phyloP scores from a whole-genome alignment of 2,329 filamentous ascomycete species.

The Rasamsonia emersonii region DNA sequence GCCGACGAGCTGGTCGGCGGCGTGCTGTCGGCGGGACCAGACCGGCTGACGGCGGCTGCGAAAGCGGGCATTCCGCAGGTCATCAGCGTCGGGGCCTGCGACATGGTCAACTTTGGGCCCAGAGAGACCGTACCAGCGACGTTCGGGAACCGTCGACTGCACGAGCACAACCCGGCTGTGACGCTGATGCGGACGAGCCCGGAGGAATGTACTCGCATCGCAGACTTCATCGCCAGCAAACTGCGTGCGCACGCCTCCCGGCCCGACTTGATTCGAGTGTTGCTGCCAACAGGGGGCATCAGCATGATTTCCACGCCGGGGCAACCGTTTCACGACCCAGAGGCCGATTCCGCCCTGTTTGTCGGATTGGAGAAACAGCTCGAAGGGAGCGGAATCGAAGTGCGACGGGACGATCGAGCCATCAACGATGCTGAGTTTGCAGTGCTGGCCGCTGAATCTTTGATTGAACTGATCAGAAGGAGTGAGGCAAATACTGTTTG shows the following conservation, averaged over 20 bases:
- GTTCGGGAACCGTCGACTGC: slow-evolving; percentile 45
- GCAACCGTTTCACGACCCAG: slow-evolving; percentile 45
- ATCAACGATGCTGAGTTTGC: slow-evolving; percentile 26
- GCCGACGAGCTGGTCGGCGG: slow-evolving; percentile 57
- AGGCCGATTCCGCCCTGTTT: slow-evolving; percentile 42
- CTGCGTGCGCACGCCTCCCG: slow-evolving; percentile 35
- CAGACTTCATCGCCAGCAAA: slow-evolving; percentile 47
- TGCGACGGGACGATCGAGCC: slow-evolving; percentile 39
- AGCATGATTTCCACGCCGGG: slow-evolving; percentile 51
- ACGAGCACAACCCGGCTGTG: slow-evolving; percentile 57
- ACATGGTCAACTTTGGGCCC: slow-evolving; percentile 59
- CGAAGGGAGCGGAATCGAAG: slow-evolving; percentile 38
- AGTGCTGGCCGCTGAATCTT: slow-evolving; percentile 14
- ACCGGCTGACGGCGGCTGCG: slow-evolving; percentile 50
- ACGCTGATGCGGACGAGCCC: slow-evolving; percentile 57
- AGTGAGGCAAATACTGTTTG: background rate
- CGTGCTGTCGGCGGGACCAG: slow-evolving; percentile 50
- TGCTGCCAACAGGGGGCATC: slow-evolving; percentile 52
- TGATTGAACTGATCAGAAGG: slow-evolving; percentile 13
- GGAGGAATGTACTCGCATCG: slow-evolving; percentile 51
- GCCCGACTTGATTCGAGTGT: slow-evolving; percentile 43
- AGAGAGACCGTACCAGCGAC: slow-evolving; percentile 46
- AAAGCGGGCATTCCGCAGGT: slow-evolving; percentile 50
- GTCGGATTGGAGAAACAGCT: slow-evolving; percentile 42
- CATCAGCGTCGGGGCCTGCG: slow-evolving; percentile 47